These are phyloP conservation scores for Yamadazyma insecticola DNA, from an alignment of 805 yeast genomes.

Conservation along the genomic window DNA sequence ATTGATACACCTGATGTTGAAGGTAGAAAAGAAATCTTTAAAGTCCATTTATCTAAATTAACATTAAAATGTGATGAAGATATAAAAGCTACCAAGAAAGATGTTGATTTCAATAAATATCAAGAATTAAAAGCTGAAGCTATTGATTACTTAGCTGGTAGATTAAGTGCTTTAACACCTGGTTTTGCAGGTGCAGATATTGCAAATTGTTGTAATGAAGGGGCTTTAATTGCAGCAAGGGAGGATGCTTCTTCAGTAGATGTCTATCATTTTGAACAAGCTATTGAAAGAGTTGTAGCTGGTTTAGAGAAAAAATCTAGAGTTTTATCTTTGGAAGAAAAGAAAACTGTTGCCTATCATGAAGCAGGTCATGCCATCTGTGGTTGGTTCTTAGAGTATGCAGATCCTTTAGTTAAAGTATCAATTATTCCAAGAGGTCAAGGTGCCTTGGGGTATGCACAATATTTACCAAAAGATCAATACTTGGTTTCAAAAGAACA, in stretches of 20 bases:
- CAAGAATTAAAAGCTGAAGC: conserved; percentile 37
- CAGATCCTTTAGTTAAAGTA: conserved; percentile 90
- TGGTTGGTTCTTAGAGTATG: conserved; percentile 86
- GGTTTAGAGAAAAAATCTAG: conserved; percentile 87
- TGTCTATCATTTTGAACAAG: conserved; percentile 78
- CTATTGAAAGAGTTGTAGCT: conserved; percentile 90
- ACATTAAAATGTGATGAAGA: conserved; percentile 42
- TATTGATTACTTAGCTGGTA: conserved; percentile 59
- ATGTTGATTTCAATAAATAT: conserved; percentile 44
- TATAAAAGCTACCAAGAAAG: conserved; percentile 21
- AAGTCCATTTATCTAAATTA: conserved; percentile 73
- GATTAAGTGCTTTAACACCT: conserved; percentile 87
- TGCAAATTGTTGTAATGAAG: conserved; percentile 92
- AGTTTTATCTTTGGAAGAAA: conserved; percentile 74
- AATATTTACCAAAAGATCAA: conserved; percentile 86
- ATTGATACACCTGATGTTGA: conserved; percentile 85
- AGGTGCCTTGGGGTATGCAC: conserved; percentile 96
- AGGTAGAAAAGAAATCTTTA: conserved; percentile 83
- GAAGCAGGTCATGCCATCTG: conserved; percentile 97
- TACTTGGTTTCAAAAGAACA: conserved; percentile 74
- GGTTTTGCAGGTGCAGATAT: conserved; percentile 97
- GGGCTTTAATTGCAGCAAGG: conserved; percentile 90
- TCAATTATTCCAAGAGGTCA: conserved; percentile 92
- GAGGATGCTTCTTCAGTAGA: conserved; percentile 57
- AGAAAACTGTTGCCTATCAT: conserved; percentile 84